Conservation (phyloP, 2,329 filamentous ascomycete genomes). For the Neofusicoccum kwambonambiense region DNA sequence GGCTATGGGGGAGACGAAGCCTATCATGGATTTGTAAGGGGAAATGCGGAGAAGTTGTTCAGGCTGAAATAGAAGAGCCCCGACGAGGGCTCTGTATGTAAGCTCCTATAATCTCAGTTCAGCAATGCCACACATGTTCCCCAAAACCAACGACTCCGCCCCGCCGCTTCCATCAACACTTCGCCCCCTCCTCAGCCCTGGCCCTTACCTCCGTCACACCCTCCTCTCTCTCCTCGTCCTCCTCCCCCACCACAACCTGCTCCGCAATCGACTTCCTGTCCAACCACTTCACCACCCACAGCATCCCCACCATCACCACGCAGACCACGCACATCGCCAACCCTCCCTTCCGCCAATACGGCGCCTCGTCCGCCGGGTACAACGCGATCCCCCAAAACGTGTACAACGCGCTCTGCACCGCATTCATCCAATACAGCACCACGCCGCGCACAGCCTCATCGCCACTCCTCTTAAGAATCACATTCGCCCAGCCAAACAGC, state of each 20-base stretch:
- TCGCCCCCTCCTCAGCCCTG: not conserved
- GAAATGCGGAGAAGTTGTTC: too few relatives aligned
- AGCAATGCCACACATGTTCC: too few relatives aligned
- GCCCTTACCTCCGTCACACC: not conserved
- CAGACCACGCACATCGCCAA: slow-evolving; percentile 37
- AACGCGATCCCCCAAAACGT: slow-evolving; percentile 48
- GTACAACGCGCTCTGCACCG: slow-evolving; percentile 40
- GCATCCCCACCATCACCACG: slow-evolving; percentile 14
- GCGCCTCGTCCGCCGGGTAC: slow-evolving; percentile 44
- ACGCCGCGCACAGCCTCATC: slow-evolving; percentile 45
- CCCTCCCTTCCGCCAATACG: slow-evolving; percentile 43
- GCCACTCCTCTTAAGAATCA: slow-evolving; percentile 37
- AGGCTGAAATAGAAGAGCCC: too few relatives aligned
- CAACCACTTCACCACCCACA: slow-evolving; percentile 6
- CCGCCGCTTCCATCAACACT: not conserved
- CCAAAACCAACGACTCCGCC: not conserved
- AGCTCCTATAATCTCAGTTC: too few relatives aligned
- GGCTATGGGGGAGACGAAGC: too few relatives aligned
- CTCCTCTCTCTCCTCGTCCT: not conserved
- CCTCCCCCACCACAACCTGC: not conserved
- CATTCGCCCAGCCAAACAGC: slow-evolving; percentile 42
- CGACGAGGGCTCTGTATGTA: too few relatives aligned
- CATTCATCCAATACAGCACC: slow-evolving; percentile 44
- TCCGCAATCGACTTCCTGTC: not conserved
- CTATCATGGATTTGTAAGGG: too few relatives aligned